phyloP scores from a whole-genome alignment of 225 moss, liverwort and hornwort genomes.

The Marchantia polymorpha region DNA sequence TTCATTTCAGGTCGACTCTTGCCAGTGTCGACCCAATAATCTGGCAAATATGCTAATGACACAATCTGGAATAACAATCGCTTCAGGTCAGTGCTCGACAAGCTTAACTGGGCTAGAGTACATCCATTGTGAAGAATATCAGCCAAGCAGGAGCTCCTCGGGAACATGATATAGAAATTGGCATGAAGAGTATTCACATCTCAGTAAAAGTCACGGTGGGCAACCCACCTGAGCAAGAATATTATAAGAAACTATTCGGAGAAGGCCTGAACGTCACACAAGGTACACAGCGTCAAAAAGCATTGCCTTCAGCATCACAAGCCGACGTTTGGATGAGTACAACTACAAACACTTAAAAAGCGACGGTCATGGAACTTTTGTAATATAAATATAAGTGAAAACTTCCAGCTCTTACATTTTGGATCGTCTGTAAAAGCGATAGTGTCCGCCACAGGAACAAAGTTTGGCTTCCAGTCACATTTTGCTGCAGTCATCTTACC shows the following conservation, averaged over 20 bases:
- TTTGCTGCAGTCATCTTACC: constrained; percentile 49
- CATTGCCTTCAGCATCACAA: too few relatives aligned
- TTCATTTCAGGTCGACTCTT: background rate
- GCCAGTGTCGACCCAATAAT: background rate
- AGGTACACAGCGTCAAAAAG: background rate
- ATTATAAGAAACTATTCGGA: constrained; percentile 85
- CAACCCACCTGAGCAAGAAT: constrained; percentile 62
- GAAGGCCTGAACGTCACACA: constrained; percentile 44
- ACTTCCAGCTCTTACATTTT: constrained; percentile 35
- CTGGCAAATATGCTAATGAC: constrained; percentile 9
- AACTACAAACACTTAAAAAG: background rate
- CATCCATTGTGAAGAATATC: background rate
- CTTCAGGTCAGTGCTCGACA: background rate
- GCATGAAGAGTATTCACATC: background rate
- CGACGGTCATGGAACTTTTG: background rate
- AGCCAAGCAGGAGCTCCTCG: background rate
- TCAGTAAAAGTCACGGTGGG: background rate
- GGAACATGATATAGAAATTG: background rate
- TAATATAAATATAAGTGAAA: background rate
- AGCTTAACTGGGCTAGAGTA: background rate
- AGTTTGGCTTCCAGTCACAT: constrained; percentile 51
- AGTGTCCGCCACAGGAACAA: constrained; percentile 44
- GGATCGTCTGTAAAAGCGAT: constrained; percentile 25
- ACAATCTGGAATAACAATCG: constrained; percentile 12
- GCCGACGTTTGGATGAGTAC: background rate